Percentiles rank a stretch among this genome's conserved stretches.
These are phyloP conservation scores for Liriodendron chinense DNA, from an alignment of 164 flowering plant species.

Conservation along the genomic window DNA sequence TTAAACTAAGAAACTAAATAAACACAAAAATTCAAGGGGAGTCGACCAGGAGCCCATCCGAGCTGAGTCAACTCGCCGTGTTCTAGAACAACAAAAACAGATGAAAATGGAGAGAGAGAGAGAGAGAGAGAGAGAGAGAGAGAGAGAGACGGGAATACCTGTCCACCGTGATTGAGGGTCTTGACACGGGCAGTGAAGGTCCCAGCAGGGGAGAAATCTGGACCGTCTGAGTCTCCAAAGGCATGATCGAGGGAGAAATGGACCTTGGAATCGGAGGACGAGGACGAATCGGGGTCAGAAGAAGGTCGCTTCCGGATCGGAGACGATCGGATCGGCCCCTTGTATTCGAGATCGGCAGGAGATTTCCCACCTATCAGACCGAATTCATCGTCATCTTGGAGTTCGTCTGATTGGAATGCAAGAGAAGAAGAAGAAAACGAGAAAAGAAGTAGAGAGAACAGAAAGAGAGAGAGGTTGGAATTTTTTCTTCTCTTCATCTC, in stretches of 20 bases:
- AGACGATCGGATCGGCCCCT: conserved; percentile 18
- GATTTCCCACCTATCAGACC: conserved; percentile 45
- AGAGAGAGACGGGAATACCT: conserved; percentile 35
- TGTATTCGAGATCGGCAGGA: conserved; percentile 19
- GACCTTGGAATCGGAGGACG: conserved; percentile 75
- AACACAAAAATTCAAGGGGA: too few species aligned
- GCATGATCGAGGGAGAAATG: conserved; percentile 85
- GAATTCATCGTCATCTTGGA: conserved; percentile 81
- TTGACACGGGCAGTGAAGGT: conserved; percentile 83
- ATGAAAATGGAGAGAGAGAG: too few species aligned
- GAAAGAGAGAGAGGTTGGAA: background rate
- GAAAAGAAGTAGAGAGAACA: conserved; percentile 15
- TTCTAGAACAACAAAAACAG: background rate
- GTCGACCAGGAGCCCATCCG: background rate
- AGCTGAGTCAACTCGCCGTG: background rate
- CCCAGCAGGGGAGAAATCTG: conserved; percentile 71
- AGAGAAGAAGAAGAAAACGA: conserved; percentile 18
- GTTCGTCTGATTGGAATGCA: conserved; percentile 87
- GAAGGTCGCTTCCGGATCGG: conserved; percentile 32
- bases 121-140: background rate
- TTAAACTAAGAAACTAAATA: too few species aligned
- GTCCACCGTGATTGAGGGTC: conserved; percentile 67
- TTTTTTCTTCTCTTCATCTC: background rate
- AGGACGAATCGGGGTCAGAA: conserved; percentile 15
- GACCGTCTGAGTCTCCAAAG: conserved; percentile 57